These are phyloP conservation scores for Escallonia herrerae DNA, from an alignment of 129 eudicot genomes.

Conservation along the genomic window DNA sequence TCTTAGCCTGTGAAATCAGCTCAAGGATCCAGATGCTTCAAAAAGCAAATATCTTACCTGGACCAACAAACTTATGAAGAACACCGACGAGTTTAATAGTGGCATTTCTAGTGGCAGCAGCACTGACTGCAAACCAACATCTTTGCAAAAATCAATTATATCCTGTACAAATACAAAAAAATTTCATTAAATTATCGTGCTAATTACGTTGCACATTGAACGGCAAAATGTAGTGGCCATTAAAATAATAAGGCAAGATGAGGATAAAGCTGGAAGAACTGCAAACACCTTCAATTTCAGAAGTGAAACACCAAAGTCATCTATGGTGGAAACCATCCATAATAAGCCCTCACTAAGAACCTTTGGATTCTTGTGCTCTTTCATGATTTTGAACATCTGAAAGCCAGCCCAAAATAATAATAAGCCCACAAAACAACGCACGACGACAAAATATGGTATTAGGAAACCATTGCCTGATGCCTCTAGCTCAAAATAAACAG, in stretches of 20 bases:
- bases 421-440: not conserved
- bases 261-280: not conserved
- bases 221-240: not conserved
- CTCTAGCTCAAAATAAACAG: not conserved
- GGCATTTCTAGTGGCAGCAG: slow-evolving; percentile 97
- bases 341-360: slow-evolving; percentile 93
- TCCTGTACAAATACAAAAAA: slow-evolving; percentile 34
- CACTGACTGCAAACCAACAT: slow-evolving; percentile 90
- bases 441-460: slow-evolving; percentile 3
- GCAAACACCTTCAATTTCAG: slow-evolving; percentile 67
- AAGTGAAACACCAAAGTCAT: slow-evolving; percentile 80
- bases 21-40: not conserved
- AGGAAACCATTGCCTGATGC: not conserved
- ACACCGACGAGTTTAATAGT: slow-evolving; percentile 84
- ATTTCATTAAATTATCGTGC: not conserved
- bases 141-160: slow-evolving; percentile 97
- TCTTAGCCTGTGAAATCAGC: slow-evolving; percentile 5
- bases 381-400: slow-evolving; percentile 89
- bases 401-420: not conserved
- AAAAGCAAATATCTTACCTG: slow-evolving; percentile 41
- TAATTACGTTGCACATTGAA: not conserved
- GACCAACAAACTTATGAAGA: slow-evolving; percentile 87
- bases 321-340: slow-evolving; percentile 99
- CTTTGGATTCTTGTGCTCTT: slow-evolving; percentile 98
- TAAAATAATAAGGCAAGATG: not conserved